phyloP scores from a whole-genome alignment of 768 basidiomycete species.

The Chalciporus piperatus region DNA sequence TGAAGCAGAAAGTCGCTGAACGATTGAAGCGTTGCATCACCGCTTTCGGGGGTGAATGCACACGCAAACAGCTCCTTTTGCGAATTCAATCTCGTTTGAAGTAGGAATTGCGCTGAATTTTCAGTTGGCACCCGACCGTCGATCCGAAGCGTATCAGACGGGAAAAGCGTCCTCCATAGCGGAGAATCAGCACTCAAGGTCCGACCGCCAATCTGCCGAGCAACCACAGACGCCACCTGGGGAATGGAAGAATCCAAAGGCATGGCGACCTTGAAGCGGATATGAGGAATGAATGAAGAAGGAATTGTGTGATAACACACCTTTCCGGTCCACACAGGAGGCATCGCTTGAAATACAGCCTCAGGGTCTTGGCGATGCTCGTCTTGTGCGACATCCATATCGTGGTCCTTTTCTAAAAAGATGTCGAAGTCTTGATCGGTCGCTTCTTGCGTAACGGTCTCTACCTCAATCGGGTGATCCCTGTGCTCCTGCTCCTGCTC shows the following conservation, averaged over 20 bases:
- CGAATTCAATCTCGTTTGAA: conserved; percentile 73
- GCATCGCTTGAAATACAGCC: conserved; percentile 51
- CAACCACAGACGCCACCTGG: conserved; percentile 63
- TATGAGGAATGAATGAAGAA: conserved; percentile 8
- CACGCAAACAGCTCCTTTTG: conserved; percentile 79
- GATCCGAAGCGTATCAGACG: conserved; percentile 64
- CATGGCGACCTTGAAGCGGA: conserved; percentile 62
- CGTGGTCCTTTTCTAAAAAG: conserved; percentile 66
- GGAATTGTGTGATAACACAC: conserved; percentile 37
- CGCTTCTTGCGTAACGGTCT: conserved; percentile 38
- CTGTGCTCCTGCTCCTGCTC: conserved; percentile 35
- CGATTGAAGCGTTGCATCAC: conserved; percentile 50
- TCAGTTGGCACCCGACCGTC: conserved; percentile 81
- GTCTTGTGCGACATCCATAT: conserved; percentile 26
- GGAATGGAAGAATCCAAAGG: conserved; percentile 70
- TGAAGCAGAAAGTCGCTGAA: conserved; percentile 65
- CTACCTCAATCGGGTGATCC: conserved; percentile 46
- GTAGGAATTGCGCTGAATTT: conserved; percentile 75
- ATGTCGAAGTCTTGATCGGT: conserved; percentile 86
- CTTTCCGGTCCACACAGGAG: conserved; percentile 72
- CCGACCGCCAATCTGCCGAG: conserved; percentile 80
- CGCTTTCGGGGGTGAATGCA: conserved; percentile 58
- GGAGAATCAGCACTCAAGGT: conserved; percentile 51
- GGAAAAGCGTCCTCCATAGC: conserved; percentile 78
- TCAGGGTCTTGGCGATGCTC: conserved; percentile 40